Base-by-base conservation (phyloP, 129 eudicot species). In the Rutidosis leptorrhynchoides region DNA sequence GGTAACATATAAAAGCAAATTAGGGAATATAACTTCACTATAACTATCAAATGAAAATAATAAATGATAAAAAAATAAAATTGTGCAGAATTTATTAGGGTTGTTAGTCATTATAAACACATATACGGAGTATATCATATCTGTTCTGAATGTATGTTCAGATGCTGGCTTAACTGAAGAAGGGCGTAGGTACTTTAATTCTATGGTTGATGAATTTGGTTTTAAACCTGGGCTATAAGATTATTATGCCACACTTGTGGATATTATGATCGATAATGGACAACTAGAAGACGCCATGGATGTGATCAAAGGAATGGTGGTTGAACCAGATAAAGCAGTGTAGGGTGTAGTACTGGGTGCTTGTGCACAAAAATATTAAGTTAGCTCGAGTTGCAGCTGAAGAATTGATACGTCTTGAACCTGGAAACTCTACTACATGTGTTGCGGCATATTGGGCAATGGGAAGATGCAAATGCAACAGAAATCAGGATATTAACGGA, bases 261-360 rank as follows among this genome's bases (percentile, higher is more conserved):
- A 90, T 75, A 66, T 85, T 19, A 16, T 87, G 65, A 92, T 58
- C 82, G 89, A 27, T n/a, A 59, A 63, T 72, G 95, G 97, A 8
- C 79, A 83, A 23, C 67, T 87, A 29, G 80, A 90, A 54, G 97
- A 90, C 75, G 97, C 90, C 21, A 73, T 84, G 79, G 81, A 74
- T 76, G 69, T 90, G 45, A 84, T 87, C 33, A 68, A 42, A 26
- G 60, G 77, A 49, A 90, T 90, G 95, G 72, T 84, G 8, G 25
- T 79, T 27, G 76, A 80, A 69, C 84, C 92, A 6, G 90, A 90
- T 66, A 74, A 74, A 72, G 83, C 89, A 21, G 90, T 87, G 33
- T 90, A 95, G 97, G 97, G 95, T 58, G 93, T 90, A 1, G 62
- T 90, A 24, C 27, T 90, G 57, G 83, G 89, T 29, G 91, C 89